Conservation (phyloP, 2,329 filamentous ascomycete species). For the Fusarium sp. region DNA sequence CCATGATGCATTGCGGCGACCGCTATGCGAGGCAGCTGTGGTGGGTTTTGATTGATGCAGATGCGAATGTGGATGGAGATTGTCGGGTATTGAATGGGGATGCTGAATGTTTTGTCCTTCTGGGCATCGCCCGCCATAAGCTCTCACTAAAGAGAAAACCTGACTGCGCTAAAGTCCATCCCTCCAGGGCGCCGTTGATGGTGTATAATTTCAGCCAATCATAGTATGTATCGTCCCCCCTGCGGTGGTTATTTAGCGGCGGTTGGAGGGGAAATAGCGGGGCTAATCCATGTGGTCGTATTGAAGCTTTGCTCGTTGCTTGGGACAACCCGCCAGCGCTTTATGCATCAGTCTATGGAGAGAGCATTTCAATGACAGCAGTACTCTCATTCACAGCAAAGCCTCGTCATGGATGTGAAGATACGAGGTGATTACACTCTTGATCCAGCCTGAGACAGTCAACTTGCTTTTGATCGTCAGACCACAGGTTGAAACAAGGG, state of each 20-base stretch:
- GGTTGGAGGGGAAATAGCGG: constrained; percentile 23
- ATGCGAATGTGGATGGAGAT: constrained; percentile 16
- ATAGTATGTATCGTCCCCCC: background rate
- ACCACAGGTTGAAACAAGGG: background rate
- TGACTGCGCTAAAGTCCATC: constrained; percentile 13
- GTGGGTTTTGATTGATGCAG: constrained; percentile 7
- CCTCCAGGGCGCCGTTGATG: background rate
- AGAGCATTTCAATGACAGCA: background rate
- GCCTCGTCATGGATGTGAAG: background rate
- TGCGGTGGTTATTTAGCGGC: constrained; percentile 14
- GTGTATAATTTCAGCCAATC: background rate
- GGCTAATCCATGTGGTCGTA: constrained; percentile 6
- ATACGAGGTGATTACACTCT: background rate
- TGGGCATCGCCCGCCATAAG: constrained; percentile 7
- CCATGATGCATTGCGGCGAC: constrained; percentile 50
- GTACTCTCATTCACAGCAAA: background rate
- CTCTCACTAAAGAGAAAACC: constrained; percentile 33
- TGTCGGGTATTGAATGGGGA: constrained; percentile 25
- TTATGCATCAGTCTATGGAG: background rate
- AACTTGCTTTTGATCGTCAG: background rate
- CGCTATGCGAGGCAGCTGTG: constrained; percentile 12
- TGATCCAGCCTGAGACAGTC: background rate
- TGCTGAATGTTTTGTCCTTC: constrained; percentile 22
- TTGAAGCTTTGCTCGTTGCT: constrained; percentile 20
- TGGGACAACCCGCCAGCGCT: constrained; percentile 23